A percentile compares a stretch with the other conserved stretches of the same genome.
phyloP scores from a whole-genome alignment of 441 rosid species.

The Flueggea neowawraea region DNA sequence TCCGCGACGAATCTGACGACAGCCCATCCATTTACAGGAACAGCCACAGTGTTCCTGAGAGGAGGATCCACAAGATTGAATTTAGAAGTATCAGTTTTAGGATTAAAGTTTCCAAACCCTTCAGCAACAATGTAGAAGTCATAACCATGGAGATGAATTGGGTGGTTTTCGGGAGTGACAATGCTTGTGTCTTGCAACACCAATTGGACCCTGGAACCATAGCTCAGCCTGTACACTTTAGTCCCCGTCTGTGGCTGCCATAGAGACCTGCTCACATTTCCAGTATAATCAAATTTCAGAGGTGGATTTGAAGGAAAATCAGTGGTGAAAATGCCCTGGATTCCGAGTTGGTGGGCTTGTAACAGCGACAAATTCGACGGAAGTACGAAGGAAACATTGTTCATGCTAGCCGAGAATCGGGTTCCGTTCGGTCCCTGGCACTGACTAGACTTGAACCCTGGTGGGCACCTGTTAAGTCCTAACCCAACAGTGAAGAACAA shows the following conservation, averaged over 20 bases:
- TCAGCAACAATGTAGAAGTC: conserved; percentile 73
- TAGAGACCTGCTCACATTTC: conserved; percentile 64
- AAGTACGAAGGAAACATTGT: conserved; percentile 72
- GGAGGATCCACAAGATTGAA: conserved; percentile 90
- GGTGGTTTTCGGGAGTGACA: conserved; percentile 78
- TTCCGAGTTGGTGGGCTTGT: conserved; percentile 64
- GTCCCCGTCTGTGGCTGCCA: conserved; percentile 73
- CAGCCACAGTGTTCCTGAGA: conserved; percentile 70
- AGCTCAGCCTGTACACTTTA: conserved; percentile 54
- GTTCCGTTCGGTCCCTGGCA: conserved; percentile 85
- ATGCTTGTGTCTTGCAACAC: conserved; percentile 83
- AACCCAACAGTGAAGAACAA: conserved; percentile 67
- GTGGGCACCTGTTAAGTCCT: conserved; percentile 71
- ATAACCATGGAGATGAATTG: conserved; percentile 89
- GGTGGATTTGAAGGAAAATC: conserved; percentile 81
- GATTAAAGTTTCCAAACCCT: conserved; percentile 82
- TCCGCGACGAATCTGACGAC: conserved; percentile 85
- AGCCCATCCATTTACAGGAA: conserved; percentile 83
- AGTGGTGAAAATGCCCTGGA: conserved; percentile 69
- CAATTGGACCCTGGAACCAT: conserved; percentile 65
- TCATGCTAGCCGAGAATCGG: conserved; percentile 79
- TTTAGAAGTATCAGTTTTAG: conserved; percentile 48
- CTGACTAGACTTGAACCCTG: conserved; percentile 30
- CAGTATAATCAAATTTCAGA: conserved; percentile 66
- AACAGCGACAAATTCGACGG: conserved; percentile 64